Base-by-base conservation (phyloP, 2,329 filamentous ascomycete species). In the Monosporascus sp. region DNA sequence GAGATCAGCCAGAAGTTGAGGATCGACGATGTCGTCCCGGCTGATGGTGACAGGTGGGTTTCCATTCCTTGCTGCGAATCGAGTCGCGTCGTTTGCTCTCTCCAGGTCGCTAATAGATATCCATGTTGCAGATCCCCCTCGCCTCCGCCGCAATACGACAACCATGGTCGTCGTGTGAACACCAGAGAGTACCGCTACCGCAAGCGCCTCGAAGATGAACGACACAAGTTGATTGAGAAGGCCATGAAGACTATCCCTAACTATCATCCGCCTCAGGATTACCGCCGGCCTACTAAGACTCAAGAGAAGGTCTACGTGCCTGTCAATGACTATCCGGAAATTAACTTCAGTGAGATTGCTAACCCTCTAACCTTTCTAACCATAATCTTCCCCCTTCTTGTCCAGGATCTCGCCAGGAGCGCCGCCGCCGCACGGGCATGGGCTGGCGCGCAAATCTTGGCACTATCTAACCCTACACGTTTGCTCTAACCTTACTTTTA, bases 291-390 rank as follows among this genome's bases (percentile, higher is more conserved):
- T 58, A 97, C 93, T 72, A 99, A 99, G 88, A 99, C 94, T 71
- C 94, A 99, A 77, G 94, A 99, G 82, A 99, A 99, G 82, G 95
- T 99, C 88, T 99, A 99, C 73, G 94, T 99, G 74, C 94, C 94
- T 72, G 94, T 99, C 79, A 99, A 99, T 84, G 94, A 99, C 76
- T 99, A 99, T 74, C 94, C 94, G 82, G 94, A 99, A 76, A 97
- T 99, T 86, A 99, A 99, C 88, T 99, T 99, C 90, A 99, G 94
- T 99, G 97, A 93, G 93, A 93, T 94, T 92, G 87, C 92, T 96
- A 96, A 96, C 90, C 91, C 90, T 91, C 85, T 86, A 87, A 89
- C 85, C 79, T 74, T 81, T 82, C 85, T 88, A 86, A 88, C 77
- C 74, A 77, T 76, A 63, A 69, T 66, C 61, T 61, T 65, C 51